Evolutionary conservation across 1,284 basidiomycete genomes (phyloP), one percentile per base, ranked within the genome.

Genomic region (Rhodotorula sp.): DNA sequence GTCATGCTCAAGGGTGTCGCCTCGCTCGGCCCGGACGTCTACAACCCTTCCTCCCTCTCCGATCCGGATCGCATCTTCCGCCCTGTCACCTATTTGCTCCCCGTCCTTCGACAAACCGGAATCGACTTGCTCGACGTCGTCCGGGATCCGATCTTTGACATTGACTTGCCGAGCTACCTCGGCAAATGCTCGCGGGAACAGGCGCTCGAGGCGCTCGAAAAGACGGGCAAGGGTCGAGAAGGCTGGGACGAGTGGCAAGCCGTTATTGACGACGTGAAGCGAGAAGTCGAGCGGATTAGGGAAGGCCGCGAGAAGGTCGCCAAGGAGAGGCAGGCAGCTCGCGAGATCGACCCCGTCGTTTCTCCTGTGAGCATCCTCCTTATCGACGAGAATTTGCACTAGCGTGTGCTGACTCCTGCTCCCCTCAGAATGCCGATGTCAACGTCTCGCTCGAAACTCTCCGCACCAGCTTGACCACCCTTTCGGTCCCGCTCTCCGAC

Each of bases 1-100:
- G 68, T 74, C 51, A 74, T 78, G 75, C 58, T 78, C 60, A 78
- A 78, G 62, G 77, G 77, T 2, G 48, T 76, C 26, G 59, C 71
- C 26, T 65, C 74, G 22, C 53, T 68, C 26, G 74, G 71, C 0
- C 48, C 69, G 10, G 63, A 67, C 45, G 48, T 69, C 18, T 71
- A 73, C 68, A 66, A 67, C 60, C 70, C 69, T 24, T 63, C 61
- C 5, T 58, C 65, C 5, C 42, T 65, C 44, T 60, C 70, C 44
- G 66, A 74, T 55, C 62, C 70, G 20, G 63, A 72, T 26, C 60
- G 62, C 26, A 54, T 62, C 44, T 60, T 57, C 33, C 62, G 68
- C 30, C 69, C 71, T 4, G 64, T 75, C 68, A 67, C 68, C 48
- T 64, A 44, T 57, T n/a, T 72, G 46, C 53, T 72, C 20, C 58